These are phyloP conservation scores for Sphaerulina vaccinii DNA, from an alignment of 2,329 filamentous ascomycete species.

Conservation along the genomic window DNA sequence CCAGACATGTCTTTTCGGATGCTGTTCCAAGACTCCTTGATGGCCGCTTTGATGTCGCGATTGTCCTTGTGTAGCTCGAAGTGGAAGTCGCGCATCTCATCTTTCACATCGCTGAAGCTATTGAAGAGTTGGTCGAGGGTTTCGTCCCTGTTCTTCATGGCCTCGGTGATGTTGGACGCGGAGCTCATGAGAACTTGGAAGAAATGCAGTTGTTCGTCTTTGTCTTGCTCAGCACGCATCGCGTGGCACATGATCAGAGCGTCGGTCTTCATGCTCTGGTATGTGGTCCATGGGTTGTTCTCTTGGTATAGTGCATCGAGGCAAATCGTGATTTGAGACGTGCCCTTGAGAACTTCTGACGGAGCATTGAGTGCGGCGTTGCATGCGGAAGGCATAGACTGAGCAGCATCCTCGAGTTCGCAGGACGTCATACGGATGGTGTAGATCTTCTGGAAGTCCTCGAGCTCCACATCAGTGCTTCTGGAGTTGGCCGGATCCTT, in stretches of 20 bases:
- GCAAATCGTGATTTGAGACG: conserved; percentile 49
- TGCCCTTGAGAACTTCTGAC: conserved; percentile 27
- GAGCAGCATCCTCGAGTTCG: conserved; percentile 56
- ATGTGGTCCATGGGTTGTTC: conserved; percentile 61
- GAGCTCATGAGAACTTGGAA: conserved; percentile 12
- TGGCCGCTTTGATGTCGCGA: conserved; percentile 12
- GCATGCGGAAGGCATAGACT: conserved; percentile 53
- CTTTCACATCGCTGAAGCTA: conserved; percentile 16
- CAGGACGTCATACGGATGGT: conserved; percentile 63
- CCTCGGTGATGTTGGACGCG: conserved; percentile 4
- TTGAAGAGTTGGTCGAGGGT: conserved; percentile 15
- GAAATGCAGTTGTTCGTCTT: conserved; percentile 38
- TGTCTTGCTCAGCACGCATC: conserved; percentile 58
- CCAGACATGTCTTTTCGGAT: conserved; percentile 6
- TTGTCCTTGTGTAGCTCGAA: conserved; percentile 19
- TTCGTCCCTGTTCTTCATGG: conserved; percentile 6
- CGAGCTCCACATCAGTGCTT: conserved; percentile 27
- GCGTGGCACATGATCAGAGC: conserved; percentile 63
- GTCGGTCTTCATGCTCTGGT: conserved; percentile 61
- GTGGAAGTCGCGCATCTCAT: conserved; percentile 18
- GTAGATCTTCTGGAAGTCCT: conserved; percentile 52
- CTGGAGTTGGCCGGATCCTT: conserved; percentile 21
- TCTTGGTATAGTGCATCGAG: conserved; percentile 50
- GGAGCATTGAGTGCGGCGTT: conserved; percentile 39
- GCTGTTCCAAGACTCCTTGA: conserved; percentile 4